Evolutionary conservation across 257 asterid genomes (phyloP).

Genomic region (Phtheirospermum japonicum): DNA sequence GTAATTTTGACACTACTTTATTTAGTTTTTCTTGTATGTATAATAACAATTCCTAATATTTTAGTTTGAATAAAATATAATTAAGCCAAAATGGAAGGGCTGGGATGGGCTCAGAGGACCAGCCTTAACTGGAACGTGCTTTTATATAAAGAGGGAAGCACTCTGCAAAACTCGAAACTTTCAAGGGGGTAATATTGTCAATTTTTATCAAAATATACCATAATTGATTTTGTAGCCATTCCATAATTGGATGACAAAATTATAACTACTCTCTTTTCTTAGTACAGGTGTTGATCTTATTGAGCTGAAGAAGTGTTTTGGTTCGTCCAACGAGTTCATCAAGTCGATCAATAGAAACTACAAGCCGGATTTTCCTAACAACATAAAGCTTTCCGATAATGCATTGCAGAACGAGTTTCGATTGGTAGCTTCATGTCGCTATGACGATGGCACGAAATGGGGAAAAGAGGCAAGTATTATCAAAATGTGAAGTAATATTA

Average conservation of each 20-base stretch:
- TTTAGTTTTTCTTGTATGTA: background rate
- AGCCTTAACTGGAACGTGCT: slow-evolving; percentile 52
- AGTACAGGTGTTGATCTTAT: slow-evolving; percentile 38
- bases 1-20: slow-evolving; percentile 22
- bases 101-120: slow-evolving; percentile 58
- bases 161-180: slow-evolving; percentile 34
- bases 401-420: slow-evolving; percentile 33
- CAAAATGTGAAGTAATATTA: too few relatives aligned
- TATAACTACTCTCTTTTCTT: background rate
- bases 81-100: slow-evolving; percentile 45
- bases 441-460: slow-evolving; percentile 49
- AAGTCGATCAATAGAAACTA: slow-evolving; percentile 29
- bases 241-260: background rate
- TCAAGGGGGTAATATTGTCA: slow-evolving; percentile 29
- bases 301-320: slow-evolving; percentile 42
- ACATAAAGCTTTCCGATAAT: slow-evolving; percentile 27
- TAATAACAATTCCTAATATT: too few relatives aligned
- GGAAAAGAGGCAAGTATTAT: slow-evolving; percentile 49
- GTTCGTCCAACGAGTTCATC: slow-evolving; percentile 52
- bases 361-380: slow-evolving; percentile 18
- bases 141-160: slow-evolving; percentile 51
- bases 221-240: too few relatives aligned
- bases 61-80: too few relatives aligned
- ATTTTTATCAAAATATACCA: too few relatives aligned
- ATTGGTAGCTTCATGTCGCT: slow-evolving; percentile 48